phyloP scores from a whole-genome alignment of 306 rosid species.

The Echinosophora koreensis region DNA sequence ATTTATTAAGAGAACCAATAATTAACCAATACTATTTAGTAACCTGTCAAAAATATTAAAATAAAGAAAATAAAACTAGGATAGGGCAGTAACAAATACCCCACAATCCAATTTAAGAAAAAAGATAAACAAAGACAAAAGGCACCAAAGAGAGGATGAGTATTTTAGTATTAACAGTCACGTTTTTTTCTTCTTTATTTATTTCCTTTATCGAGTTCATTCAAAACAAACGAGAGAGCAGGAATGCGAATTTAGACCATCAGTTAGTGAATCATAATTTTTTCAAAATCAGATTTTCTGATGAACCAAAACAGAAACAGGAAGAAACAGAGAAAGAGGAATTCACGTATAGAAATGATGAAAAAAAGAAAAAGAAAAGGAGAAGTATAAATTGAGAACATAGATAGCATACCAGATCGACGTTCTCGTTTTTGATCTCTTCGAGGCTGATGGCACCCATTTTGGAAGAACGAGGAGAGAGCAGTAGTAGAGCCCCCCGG shows the following conservation, averaged over 20 bases:
- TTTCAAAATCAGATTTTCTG: neutral
- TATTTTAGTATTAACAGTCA: too few relatives aligned
- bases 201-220: too few relatives aligned
- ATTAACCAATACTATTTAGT: too few relatives aligned
- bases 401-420: constrained; percentile 71
- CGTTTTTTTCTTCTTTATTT: too few relatives aligned
- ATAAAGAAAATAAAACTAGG: too few relatives aligned
- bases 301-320: neutral
- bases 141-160: too few relatives aligned
- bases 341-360: neutral
- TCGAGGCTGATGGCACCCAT: constrained; percentile 82
- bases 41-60: too few relatives aligned
- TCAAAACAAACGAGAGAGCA: too few relatives aligned
- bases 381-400: neutral
- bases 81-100: neutral
- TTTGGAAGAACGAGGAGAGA: neutral
- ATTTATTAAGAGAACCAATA: too few relatives aligned
- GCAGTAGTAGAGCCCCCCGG: neutral
- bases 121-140: too few relatives aligned
- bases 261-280: neutral
- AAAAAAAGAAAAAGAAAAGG: neutral
- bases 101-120: neutral
- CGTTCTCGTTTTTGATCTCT: constrained; percentile 82
- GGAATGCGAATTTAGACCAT: too few relatives aligned
- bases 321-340: neutral